A percentile compares a stretch with the other conserved stretches of the same genome.
phyloP scores from a whole-genome alignment of 129 eudicot genomes.

The Rutidosis leptorrhynchoides region DNA sequence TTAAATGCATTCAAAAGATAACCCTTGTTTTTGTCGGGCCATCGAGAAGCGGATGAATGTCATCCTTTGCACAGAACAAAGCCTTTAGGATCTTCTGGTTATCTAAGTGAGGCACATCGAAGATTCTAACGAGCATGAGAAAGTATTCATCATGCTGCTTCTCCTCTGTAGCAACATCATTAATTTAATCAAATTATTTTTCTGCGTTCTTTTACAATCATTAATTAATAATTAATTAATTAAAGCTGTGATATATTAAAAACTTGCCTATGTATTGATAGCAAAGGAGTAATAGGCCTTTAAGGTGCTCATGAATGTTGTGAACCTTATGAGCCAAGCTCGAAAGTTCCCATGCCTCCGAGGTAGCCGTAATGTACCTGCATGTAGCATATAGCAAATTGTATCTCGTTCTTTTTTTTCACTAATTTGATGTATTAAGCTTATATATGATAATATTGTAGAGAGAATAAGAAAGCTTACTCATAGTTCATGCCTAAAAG shows the following conservation, averaged over 20 bases:
- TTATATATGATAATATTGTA: constrained; percentile 10
- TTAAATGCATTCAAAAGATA: not conserved
- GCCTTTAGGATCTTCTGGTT: constrained; percentile 70
- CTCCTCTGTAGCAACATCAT: constrained; percentile 56
- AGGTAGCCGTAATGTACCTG: constrained; percentile 57
- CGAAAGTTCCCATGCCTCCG: constrained; percentile 92
- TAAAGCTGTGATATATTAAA: constrained; percentile 1
- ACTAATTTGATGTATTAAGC: constrained; percentile 1
- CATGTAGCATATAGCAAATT: constrained; percentile 20
- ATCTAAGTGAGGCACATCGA: constrained; percentile 62
- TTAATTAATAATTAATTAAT: too few species aligned
- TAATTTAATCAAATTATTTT: constrained; percentile 1
- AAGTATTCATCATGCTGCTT: constrained; percentile 72
- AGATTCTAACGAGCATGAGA: constrained; percentile 53
- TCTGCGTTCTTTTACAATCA: not conserved
- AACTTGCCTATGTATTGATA: constrained; percentile 64
- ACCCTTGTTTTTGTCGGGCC: constrained; percentile 64
- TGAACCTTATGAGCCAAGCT: constrained; percentile 72
- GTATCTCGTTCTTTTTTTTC: not conserved
- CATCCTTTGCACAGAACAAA: constrained; percentile 64
- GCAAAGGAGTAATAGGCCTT: constrained; percentile 52
- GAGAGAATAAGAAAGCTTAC: constrained; percentile 39
- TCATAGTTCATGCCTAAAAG: constrained; percentile 69
- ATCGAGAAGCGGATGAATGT: constrained; percentile 57
- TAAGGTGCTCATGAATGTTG: constrained; percentile 71